phyloP scores from a whole-genome alignment of 768 basidiomycete genomes.

The Podaxis sp. region DNA sequence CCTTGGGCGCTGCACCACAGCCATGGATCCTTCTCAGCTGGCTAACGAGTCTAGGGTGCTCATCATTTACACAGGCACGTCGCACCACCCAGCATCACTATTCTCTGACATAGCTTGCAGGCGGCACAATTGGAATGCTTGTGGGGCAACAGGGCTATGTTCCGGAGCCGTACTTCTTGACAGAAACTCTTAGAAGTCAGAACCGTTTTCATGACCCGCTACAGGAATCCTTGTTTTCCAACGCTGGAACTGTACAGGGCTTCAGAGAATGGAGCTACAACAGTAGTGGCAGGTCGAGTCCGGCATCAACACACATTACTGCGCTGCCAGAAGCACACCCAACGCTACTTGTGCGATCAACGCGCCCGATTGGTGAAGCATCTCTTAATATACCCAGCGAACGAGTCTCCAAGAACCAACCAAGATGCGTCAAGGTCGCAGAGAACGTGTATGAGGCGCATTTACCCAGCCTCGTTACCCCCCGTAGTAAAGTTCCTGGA shows the following conservation, averaged over 20 bases:
- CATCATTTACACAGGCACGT: constrained; percentile 75
- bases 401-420: constrained; percentile 25
- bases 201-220: constrained; percentile 90
- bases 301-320: constrained; percentile 29
- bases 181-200: constrained; percentile 79
- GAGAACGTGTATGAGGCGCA: constrained; percentile 71
- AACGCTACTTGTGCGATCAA: constrained; percentile 64
- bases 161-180: constrained; percentile 86
- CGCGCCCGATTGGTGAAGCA: constrained; percentile 59
- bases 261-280: constrained; percentile 72
- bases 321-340: constrained; percentile 30
- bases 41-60: constrained; percentile 79
- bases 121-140: constrained; percentile 90
- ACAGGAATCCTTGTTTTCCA: constrained; percentile 83
- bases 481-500: constrained; percentile 63
- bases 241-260: constrained; percentile 74
- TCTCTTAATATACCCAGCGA: constrained; percentile 33
- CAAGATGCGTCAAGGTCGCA: constrained; percentile 48
- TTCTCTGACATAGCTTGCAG: constrained; percentile 22
- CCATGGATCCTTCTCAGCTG: constrained; percentile 50
- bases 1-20: constrained; percentile 1
- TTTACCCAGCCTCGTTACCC: constrained; percentile 78
- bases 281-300: constrained; percentile 57
- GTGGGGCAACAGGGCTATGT: constrained; percentile 75
- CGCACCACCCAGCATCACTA: background rate